Evolutionary conservation across 495 filamentous ascomycete species (phyloP).

Genomic region (Neurospora sp.): DNA sequence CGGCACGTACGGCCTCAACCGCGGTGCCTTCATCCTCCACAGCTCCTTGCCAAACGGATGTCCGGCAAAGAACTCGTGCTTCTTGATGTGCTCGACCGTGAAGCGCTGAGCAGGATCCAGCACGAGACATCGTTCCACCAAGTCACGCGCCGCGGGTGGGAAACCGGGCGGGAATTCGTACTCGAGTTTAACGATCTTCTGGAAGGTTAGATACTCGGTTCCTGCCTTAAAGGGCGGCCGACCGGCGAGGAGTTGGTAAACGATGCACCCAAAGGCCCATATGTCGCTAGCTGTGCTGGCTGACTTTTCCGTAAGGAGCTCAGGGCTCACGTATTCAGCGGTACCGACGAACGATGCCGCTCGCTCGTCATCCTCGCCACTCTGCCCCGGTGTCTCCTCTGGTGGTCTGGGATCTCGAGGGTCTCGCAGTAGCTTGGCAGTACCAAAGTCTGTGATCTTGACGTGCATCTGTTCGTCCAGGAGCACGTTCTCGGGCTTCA

Average conservation of each 20-base stretch:
- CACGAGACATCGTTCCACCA: slow-evolving; percentile 87
- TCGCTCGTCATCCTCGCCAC: slow-evolving; percentile 54
- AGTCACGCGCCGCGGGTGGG: slow-evolving; percentile 75
- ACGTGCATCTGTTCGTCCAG: slow-evolving; percentile 92
- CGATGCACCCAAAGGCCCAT: slow-evolving; percentile 99
- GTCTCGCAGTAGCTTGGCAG: slow-evolving; percentile 79
- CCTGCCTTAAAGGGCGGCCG: slow-evolving; percentile 93
- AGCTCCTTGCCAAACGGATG: slow-evolving; percentile 73
- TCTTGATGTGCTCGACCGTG: slow-evolving; percentile 95
- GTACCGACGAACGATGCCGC: slow-evolving; percentile 96
- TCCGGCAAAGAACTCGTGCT: slow-evolving; percentile 94
- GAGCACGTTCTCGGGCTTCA: slow-evolving; percentile 96
- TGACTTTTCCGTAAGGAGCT: slow-evolving; percentile 88
- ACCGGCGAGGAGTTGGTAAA: slow-evolving; percentile 90
- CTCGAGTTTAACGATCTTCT: slow-evolving; percentile 90
- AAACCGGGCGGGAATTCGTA: slow-evolving; percentile 93
- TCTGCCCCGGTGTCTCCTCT: slow-evolving; percentile 38
- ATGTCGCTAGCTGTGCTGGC: slow-evolving; percentile 97
- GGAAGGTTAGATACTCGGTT: slow-evolving; percentile 97
- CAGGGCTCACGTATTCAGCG: slow-evolving; percentile 96
- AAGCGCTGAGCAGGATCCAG: slow-evolving; percentile 78
- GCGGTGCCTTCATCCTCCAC: slow-evolving; percentile 87
- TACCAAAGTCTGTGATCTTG: slow-evolving; percentile 99
- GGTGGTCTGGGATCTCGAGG: slow-evolving; percentile 46
- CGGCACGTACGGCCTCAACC: slow-evolving; percentile 77